phyloP scores from a whole-genome alignment of 2,329 filamentous ascomycete species.

The Metarhizium robertsii region DNA sequence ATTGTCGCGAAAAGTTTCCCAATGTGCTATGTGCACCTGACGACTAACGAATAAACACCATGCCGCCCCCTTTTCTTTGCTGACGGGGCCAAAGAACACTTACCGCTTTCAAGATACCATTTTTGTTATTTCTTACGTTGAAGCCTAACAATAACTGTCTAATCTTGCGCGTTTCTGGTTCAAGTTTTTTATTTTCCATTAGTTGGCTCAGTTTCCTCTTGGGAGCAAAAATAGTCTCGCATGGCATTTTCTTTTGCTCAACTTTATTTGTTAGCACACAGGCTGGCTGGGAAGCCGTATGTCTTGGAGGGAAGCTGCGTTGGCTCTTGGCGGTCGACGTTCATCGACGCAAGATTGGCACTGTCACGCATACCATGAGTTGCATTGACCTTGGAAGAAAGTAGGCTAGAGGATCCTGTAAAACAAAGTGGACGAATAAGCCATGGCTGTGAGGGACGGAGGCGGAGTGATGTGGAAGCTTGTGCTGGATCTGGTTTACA shows the following conservation, averaged over 20 bases:
- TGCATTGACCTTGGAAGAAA: no score
- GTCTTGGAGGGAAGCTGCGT: not conserved
- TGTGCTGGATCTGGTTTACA: no score
- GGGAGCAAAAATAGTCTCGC: not conserved
- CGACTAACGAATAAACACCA: not conserved
- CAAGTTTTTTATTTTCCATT: not conserved
- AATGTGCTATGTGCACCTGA: not conserved
- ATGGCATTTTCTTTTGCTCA: not conserved
- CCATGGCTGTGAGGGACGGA: no score
- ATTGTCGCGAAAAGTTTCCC: not conserved
- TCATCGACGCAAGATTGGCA: not conserved
- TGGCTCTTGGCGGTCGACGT: no score
- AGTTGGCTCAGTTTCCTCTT: not conserved
- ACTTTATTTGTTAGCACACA: not conserved
- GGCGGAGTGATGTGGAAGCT: no score
- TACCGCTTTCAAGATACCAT: not conserved
- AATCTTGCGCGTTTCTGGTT: not conserved
- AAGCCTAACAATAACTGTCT: not conserved
- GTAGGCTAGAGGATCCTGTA: no score
- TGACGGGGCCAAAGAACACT: not conserved
- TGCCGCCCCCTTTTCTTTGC: not conserved
- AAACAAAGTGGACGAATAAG: no score
- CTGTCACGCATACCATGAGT: no score
- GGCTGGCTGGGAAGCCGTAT: not conserved
- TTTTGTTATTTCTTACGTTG: not conserved